These are phyloP conservation scores for Kodamaea ohmeri DNA, from an alignment of 1,139 yeast genomes.

Conservation along the genomic window DNA sequence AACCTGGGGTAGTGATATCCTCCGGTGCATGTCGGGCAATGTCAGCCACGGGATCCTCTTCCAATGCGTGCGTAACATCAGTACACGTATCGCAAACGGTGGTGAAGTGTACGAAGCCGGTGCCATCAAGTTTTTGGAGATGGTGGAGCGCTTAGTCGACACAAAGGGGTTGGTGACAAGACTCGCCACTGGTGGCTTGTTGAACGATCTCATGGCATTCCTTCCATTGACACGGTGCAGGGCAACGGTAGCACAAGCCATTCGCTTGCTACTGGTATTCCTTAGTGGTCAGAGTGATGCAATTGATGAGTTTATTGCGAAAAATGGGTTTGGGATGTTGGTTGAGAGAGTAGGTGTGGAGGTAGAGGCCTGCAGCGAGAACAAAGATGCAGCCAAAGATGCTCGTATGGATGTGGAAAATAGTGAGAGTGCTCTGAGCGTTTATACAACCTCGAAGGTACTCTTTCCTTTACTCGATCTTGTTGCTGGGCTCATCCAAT, in stretches of 20 bases:
- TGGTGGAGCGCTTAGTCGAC: slow-evolving; percentile 57
- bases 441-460: background rate
- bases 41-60: slow-evolving; percentile 82
- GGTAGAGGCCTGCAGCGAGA: slow-evolving; percentile 25
- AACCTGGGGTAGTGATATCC: slow-evolving; percentile 72
- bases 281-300: slow-evolving; percentile 47
- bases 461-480: slow-evolving; percentile 43
- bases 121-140: slow-evolving; percentile 52
- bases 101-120: slow-evolving; percentile 43
- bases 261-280: slow-evolving; percentile 58
- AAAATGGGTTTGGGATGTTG: slow-evolving; percentile 62
- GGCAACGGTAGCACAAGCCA: slow-evolving; percentile 63
- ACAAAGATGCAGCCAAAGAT: background rate
- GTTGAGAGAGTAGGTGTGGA: slow-evolving; percentile 65
- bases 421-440: background rate
- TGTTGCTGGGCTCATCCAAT: slow-evolving; percentile 60
- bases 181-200: slow-evolving; percentile 64
- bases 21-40: slow-evolving; percentile 84
- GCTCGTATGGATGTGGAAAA: background rate
- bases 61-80: slow-evolving; percentile 64
- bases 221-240: slow-evolving; percentile 51
- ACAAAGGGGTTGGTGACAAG: slow-evolving; percentile 48
- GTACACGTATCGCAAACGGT: slow-evolving; percentile 41
- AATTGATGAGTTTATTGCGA: slow-evolving; percentile 58
- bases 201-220: slow-evolving; percentile 64